Evolutionary conservation across 768 basidiomycete genomes (phyloP).

Genomic region (Cyathus striatus): DNA sequence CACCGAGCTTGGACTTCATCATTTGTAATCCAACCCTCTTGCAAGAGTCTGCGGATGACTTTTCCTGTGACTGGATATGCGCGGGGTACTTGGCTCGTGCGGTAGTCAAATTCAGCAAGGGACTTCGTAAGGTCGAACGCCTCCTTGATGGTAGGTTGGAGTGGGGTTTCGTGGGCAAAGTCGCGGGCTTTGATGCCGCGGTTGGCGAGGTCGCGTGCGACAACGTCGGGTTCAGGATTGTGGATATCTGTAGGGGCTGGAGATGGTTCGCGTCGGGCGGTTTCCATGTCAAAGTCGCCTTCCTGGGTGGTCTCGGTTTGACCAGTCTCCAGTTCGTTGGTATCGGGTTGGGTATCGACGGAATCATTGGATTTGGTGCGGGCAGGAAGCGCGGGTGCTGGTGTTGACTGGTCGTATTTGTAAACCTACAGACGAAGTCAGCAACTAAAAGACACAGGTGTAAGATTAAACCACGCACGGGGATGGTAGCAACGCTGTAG

Average conservation of each 20-base stretch:
- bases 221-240: slow-evolving; percentile 29
- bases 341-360: no score
- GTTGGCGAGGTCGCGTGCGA: slow-evolving; percentile 17
- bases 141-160: slow-evolving; percentile 17
- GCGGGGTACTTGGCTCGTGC: slow-evolving; percentile 22
- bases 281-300: no score
- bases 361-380: no score
- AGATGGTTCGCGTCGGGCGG: slow-evolving; percentile 24
- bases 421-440: no score
- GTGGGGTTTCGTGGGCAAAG: slow-evolving; percentile 24
- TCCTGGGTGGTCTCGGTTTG: no score
- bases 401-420: no score
- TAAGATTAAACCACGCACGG: no score
- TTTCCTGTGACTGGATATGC: slow-evolving; percentile 29
- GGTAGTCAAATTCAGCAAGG: slow-evolving; percentile 35
- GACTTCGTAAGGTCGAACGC: slow-evolving; percentile 33
- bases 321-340: no score
- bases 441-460: no score
- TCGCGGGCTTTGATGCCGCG: slow-evolving; percentile 36
- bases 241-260: slow-evolving; percentile 31
- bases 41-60: slow-evolving; percentile 29
- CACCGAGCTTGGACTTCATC: slow-evolving; percentile 25
- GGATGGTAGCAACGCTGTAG: no score
- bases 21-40: slow-evolving; percentile 31
- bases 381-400: no score